Conservation (phyloP, 2,329 filamentous ascomycete species). For the Colletotrichum cuscutae region DNA sequence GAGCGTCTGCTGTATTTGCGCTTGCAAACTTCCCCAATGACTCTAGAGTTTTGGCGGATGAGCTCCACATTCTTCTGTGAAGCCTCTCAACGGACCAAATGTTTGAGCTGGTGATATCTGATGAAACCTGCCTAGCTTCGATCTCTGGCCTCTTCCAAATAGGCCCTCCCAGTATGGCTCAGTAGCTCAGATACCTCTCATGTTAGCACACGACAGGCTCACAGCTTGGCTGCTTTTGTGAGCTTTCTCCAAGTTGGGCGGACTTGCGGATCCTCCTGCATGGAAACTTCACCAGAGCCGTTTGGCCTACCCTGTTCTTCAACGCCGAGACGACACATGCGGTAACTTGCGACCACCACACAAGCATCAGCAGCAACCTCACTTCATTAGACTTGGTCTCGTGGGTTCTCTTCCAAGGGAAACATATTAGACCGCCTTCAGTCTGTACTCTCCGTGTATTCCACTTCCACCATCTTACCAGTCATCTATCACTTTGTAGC, state of each 20-base stretch:
- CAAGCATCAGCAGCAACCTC: background rate
- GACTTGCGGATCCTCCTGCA: constrained; percentile 24
- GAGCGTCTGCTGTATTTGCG: constrained; percentile 50
- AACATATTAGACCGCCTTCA: constrained; percentile 20
- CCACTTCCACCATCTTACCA: constrained; percentile 33
- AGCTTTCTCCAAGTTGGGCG: constrained; percentile 6
- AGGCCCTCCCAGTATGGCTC: constrained; percentile 11
- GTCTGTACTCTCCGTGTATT: constrained; percentile 24
- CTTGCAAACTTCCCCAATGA: constrained; percentile 51
- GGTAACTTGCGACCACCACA: constrained; percentile 17
- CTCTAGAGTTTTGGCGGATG: constrained; percentile 41
- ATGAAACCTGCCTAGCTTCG: constrained; percentile 52
- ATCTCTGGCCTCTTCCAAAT: constrained; percentile 37
- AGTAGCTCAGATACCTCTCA: background rate
- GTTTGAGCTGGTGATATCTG: constrained; percentile 48
- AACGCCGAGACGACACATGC: constrained; percentile 34
- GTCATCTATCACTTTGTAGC: constrained; percentile 54
- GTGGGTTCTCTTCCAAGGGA: background rate
- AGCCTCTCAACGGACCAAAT: constrained; percentile 49
- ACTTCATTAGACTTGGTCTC: constrained; percentile 5
- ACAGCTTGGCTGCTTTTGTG: background rate
- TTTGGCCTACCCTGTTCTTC: constrained; percentile 38
- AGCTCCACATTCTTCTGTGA: constrained; percentile 53
- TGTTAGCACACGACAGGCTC: constrained; percentile 20
- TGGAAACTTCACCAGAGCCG: constrained; percentile 36